Evolutionary conservation across 1,139 yeast genomes (phyloP).

Genomic region (Debaryomyces sp.): DNA sequence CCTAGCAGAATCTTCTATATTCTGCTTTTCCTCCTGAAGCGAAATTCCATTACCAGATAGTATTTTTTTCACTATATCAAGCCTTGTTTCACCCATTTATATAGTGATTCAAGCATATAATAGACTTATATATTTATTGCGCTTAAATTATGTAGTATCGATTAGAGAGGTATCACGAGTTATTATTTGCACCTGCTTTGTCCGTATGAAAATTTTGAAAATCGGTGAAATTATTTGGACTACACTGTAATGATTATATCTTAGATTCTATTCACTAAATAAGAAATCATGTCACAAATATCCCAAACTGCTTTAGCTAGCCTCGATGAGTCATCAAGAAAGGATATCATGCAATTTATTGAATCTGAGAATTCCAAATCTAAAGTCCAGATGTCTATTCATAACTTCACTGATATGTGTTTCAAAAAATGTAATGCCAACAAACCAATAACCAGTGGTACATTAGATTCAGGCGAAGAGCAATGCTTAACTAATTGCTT

Average conservation of each 20-base stretch:
- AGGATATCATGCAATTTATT: constrained; percentile 74
- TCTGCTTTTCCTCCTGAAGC: background rate
- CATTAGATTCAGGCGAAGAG: constrained; percentile 62
- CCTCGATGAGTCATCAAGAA: constrained; percentile 71
- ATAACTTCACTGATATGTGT: constrained; percentile 86
- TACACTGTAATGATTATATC: background rate
- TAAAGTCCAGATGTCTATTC: constrained; percentile 84
- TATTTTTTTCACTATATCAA: constrained; percentile 9
- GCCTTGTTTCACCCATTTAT: constrained; percentile 6
- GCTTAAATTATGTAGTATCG: background rate
- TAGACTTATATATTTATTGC: background rate
- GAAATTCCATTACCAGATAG: background rate
- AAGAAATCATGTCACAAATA: constrained; percentile 54
- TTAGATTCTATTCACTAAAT: background rate
- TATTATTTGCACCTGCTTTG: background rate
- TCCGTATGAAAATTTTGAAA: constrained; percentile 5
- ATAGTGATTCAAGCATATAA: background rate
- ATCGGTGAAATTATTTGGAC: background rate
- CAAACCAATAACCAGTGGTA: constrained; percentile 50
- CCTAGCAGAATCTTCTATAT: constrained; percentile 13
- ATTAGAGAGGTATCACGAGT: constrained; percentile 2
- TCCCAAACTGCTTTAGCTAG: constrained; percentile 62
- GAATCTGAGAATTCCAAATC: constrained; percentile 86
- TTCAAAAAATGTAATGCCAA: constrained; percentile 78
- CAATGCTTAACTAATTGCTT: constrained; percentile 79